A percentile compares a stretch with the other conserved stretches of the same genome.
Evolutionary conservation across 805 yeast species (phyloP).

Genomic region (Tetrapisispora nanseiensis): DNA sequence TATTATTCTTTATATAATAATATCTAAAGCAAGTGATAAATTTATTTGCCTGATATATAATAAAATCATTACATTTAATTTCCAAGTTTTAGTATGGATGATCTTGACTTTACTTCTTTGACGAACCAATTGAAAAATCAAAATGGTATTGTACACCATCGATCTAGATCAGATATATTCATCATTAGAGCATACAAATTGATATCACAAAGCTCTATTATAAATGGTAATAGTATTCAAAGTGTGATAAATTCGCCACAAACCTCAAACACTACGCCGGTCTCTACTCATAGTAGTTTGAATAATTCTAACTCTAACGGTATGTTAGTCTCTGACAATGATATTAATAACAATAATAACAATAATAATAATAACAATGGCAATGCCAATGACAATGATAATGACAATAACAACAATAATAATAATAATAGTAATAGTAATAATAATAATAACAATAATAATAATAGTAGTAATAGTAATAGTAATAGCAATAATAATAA

Average conservation of each 20-base stretch:
- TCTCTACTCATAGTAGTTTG: conserved; percentile 6
- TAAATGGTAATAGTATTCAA: conserved; percentile 11
- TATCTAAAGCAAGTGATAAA: too few species aligned
- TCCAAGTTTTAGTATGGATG: conserved; percentile 8
- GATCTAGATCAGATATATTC: conserved; percentile 21
- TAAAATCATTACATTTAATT: too few species aligned
- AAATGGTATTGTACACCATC: conserved; percentile 17
- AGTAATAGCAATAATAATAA: conserved; percentile 3
- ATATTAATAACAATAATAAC: conserved; percentile 2
- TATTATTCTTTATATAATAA: too few species aligned
- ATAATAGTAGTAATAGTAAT: neutral
- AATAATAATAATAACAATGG: conserved; percentile 2
- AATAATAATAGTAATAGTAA: conserved; percentile 1
- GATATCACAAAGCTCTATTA: conserved; percentile 13
- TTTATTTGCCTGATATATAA: too few species aligned
- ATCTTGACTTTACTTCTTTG: conserved; percentile 12
- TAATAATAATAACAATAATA: conserved; percentile 2
- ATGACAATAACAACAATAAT: conserved; percentile 1
- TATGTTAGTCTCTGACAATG: neutral
- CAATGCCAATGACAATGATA: conserved; percentile 1
- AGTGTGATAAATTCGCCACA: conserved; percentile 20
- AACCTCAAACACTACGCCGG: conserved; percentile 18
- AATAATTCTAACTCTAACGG: conserved; percentile 2
- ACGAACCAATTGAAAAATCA: conserved; percentile 10
- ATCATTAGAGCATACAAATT: conserved; percentile 20